phyloP scores from a whole-genome alignment of 2,329 filamentous ascomycete genomes.

The Chalaropsis thielavioides region DNA sequence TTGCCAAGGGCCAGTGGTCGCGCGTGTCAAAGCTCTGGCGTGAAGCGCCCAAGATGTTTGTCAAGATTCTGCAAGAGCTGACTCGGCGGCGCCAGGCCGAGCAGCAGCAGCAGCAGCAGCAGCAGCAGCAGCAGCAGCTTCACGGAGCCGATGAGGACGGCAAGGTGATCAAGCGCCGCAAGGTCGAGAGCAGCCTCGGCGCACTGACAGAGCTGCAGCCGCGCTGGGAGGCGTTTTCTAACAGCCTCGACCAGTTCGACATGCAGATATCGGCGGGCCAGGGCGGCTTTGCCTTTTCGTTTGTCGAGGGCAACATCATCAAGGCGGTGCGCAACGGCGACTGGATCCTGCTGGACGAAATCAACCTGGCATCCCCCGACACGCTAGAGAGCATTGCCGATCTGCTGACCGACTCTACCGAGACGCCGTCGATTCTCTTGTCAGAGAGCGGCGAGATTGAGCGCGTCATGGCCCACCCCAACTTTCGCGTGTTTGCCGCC shows the following conservation, averaged over 20 bases:
- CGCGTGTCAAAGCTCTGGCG: constrained; percentile 74
- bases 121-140: constrained; percentile 25
- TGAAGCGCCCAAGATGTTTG: constrained; percentile 78
- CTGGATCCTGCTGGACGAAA: constrained; percentile 94
- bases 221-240: constrained; percentile 69
- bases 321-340: constrained; percentile 92
- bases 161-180: constrained; percentile 53
- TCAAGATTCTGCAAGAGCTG: constrained; percentile 48
- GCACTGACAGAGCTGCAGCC: constrained; percentile 42
- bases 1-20: constrained; percentile 75
- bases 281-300: constrained; percentile 77
- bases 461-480: constrained; percentile 71
- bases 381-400: constrained; percentile 89
- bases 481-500: constrained; percentile 92
- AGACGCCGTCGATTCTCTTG: constrained; percentile 67
- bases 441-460: constrained; percentile 91
- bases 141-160: constrained; percentile 28
- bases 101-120: constrained; percentile 26
- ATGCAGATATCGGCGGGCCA: constrained; percentile 46
- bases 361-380: constrained; percentile 89
- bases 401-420: constrained; percentile 59
- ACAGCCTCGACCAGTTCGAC: constrained; percentile 63
- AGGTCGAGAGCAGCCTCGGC: constrained; percentile 44
- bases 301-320: constrained; percentile 89
- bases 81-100: constrained; percentile 28